These are phyloP conservation scores for Colletotrichum orbiculare DNA, from an alignment of 2,329 filamentous ascomycete genomes.

Conservation along the genomic window DNA sequence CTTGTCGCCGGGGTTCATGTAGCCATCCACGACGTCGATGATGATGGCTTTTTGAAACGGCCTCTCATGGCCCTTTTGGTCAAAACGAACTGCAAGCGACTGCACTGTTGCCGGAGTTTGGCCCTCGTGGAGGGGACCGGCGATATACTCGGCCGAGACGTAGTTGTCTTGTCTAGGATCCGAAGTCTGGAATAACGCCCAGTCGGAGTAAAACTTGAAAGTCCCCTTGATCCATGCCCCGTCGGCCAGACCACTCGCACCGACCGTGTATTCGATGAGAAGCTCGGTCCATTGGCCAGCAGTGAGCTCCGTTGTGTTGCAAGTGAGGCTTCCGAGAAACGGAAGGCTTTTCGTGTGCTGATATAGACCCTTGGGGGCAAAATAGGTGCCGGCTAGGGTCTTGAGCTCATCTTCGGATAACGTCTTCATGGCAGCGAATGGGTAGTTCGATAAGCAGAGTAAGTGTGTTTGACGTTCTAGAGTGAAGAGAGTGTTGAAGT, in stretches of 20 bases:
- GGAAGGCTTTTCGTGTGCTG: constrained; percentile 43
- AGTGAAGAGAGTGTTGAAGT: no score
- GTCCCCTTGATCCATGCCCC: constrained; percentile 52
- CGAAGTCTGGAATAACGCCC: constrained; percentile 49
- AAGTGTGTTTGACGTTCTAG: no score
- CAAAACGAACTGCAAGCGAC: constrained; percentile 46
- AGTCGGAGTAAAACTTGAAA: constrained; percentile 52
- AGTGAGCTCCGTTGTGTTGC: constrained; percentile 39
- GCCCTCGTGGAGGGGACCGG: constrained; percentile 40
- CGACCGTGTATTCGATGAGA: constrained; percentile 43
- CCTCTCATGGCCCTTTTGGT: constrained; percentile 51
- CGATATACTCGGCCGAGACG: constrained; percentile 46
- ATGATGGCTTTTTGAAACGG: constrained; percentile 52
- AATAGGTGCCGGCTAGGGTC: constrained; percentile 41
- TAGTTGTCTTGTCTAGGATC: constrained; percentile 45
- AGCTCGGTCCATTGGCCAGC: constrained; percentile 47
- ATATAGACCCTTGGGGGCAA: constrained; percentile 43
- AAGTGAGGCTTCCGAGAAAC: constrained; percentile 43
- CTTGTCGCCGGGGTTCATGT: constrained; percentile 49
- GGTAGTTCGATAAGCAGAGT: no score
- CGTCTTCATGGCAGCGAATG: constrained; percentile 37
- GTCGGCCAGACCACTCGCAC: constrained; percentile 46
- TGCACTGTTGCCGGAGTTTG: constrained; percentile 49
- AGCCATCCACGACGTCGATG: constrained; percentile 49
- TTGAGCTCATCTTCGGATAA: constrained; percentile 39